phyloP scores from a whole-genome alignment of 495 filamentous ascomycete genomes.

The Hypoxylon crocopeplum region DNA sequence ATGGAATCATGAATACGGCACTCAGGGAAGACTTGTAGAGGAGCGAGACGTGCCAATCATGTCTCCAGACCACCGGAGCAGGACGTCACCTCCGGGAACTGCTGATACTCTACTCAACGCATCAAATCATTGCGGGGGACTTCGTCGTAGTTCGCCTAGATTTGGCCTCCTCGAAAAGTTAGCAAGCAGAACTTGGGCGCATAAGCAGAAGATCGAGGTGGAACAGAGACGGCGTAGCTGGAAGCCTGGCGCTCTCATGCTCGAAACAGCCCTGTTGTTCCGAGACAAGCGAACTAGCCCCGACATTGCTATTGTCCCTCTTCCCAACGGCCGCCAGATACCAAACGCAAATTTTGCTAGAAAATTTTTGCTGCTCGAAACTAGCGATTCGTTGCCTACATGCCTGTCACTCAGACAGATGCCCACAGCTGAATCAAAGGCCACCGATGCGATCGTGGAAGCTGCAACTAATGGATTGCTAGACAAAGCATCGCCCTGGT shows the following conservation, averaged over 20 bases:
- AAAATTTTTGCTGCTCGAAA: conserved; percentile 41
- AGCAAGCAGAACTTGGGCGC: conserved; percentile 8
- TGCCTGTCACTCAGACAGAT: conserved; percentile 32
- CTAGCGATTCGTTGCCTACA: conserved; percentile 33
- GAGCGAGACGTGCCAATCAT: conserved; percentile 33
- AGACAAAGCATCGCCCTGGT: conserved; percentile 32
- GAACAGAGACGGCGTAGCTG: conserved; percentile 35
- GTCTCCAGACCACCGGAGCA: conserved; percentile 26
- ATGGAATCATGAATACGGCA: conserved; percentile 35
- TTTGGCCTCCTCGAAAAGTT: conserved; percentile 27
- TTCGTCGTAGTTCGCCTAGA: conserved; percentile 26
- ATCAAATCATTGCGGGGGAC: conserved; percentile 13
- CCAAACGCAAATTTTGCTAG: conserved; percentile 45
- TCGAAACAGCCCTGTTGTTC: conserved; percentile 22
- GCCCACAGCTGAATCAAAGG: conserved; percentile 44
- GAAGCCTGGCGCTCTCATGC: conserved; percentile 23
- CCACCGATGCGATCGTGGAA: conserved; percentile 51
- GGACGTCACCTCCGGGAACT: conserved; percentile 20
- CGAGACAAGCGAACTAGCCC: conserved; percentile 19
- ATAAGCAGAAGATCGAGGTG: conserved; percentile 12
- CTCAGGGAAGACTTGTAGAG: conserved; percentile 33
- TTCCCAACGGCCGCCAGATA: conserved; percentile 32
- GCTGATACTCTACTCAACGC: conserved; percentile 19
- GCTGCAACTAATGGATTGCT: conserved; percentile 44
- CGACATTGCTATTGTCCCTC: conserved; percentile 17